A percentile compares a stretch with the other conserved stretches of the same genome.
Evolutionary conservation across 495 filamentous ascomycete species (phyloP).

Genomic region (Penicillium coprophilum): DNA sequence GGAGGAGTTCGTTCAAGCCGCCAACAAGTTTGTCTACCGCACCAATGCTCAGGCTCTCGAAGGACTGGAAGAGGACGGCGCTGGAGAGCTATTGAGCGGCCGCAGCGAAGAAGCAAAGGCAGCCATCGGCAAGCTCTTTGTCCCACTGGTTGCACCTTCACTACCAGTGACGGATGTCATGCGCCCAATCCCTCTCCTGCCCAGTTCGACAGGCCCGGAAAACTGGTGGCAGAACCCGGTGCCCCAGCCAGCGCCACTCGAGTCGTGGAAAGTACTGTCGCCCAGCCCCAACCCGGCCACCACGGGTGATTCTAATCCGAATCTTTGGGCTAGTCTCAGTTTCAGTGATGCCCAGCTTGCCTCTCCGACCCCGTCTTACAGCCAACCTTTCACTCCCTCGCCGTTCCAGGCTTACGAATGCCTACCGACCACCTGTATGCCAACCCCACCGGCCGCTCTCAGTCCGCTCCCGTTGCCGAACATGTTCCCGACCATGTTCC

Average conservation of each 20-base stretch:
- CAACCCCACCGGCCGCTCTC: constrained; percentile 60
- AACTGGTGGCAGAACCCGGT: constrained; percentile 73
- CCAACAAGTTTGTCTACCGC: constrained; percentile 96
- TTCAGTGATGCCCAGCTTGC: constrained; percentile 68
- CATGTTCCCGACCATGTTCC: not conserved
- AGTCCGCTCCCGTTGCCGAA: constrained; percentile 74
- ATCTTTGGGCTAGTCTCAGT: constrained; percentile 79
- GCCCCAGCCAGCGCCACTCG: constrained; percentile 67
- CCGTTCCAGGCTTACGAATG: constrained; percentile 69
- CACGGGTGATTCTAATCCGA: constrained; percentile 64
- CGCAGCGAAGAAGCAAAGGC: constrained; percentile 92
- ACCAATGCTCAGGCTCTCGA: constrained; percentile 88
- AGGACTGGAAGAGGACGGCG: constrained; percentile 95
- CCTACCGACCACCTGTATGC: constrained; percentile 60
- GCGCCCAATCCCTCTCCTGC: constrained; percentile 78
- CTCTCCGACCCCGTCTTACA: constrained; percentile 76
- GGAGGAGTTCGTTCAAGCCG: constrained; percentile 94
- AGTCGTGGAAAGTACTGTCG: constrained; percentile 90
- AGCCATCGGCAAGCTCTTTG: constrained; percentile 79
- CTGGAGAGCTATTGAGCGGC: constrained; percentile 87
- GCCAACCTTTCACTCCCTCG: constrained; percentile 72
- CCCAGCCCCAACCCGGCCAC: constrained; percentile 78
- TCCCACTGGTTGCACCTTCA: constrained; percentile 88
- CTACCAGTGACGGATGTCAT: constrained; percentile 90
- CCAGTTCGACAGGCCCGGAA: constrained; percentile 75